A percentile compares a stretch with the other conserved stretches of the same genome.
Conservation (phyloP, 176 grass and related monocot species). For the Phragmites australis region DNA sequence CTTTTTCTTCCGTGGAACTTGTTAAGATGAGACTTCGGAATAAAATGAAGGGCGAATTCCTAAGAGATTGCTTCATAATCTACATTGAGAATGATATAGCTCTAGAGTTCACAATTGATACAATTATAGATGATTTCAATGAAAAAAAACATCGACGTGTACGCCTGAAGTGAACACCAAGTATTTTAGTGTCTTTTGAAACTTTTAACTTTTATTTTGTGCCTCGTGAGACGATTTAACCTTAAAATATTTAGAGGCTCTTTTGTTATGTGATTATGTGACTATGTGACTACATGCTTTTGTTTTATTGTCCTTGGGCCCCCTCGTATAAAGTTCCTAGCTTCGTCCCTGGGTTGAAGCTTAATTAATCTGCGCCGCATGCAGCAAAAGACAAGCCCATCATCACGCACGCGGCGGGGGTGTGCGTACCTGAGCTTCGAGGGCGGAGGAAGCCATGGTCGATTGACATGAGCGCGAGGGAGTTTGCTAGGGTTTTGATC, state of each 20-base stretch:
- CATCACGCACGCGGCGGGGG: neutral
- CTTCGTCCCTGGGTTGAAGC: neutral
- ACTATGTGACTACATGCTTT: neutral
- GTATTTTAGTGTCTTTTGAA: neutral
- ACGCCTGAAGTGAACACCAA: neutral
- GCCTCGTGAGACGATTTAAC: neutral
- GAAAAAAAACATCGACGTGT: neutral
- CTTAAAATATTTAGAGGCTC: neutral
- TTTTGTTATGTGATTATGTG: neutral
- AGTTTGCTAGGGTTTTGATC: slow-evolving; percentile 49
- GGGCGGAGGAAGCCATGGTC: slow-evolving; percentile 31
- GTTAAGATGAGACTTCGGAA: neutral
- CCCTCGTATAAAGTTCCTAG: too few relatives aligned
- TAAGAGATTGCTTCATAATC: too few relatives aligned
- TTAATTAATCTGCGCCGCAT: neutral
- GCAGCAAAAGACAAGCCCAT: neutral
- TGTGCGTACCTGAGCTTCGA: slow-evolving; percentile 40
- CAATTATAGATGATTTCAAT: neutral
- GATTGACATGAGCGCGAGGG: neutral
- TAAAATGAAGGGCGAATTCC: too few relatives aligned
- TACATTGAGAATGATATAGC: too few relatives aligned
- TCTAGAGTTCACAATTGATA: neutral
- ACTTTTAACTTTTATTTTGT: neutral
- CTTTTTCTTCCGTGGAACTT: neutral
- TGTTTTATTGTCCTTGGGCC: too few relatives aligned